Evolutionary conservation across 805 yeast genomes (phyloP).

Genomic region (Lachancea mirantina): DNA sequence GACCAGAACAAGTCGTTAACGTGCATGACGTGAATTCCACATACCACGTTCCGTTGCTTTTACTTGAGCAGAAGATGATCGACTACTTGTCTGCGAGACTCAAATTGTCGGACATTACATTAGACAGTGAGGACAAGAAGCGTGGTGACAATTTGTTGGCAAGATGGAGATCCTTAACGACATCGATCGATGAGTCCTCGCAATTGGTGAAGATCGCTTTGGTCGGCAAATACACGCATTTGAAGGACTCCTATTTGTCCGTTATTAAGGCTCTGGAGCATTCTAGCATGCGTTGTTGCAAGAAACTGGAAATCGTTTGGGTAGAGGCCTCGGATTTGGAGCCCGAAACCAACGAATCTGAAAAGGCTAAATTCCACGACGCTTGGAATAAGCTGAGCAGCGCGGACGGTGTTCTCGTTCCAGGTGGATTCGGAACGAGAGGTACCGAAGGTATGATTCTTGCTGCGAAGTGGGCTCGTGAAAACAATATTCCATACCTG

Average conservation of each 20-base stretch:
- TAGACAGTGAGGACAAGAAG: conserved; percentile 44
- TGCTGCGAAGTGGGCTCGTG: conserved; percentile 98
- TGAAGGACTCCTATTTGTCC: conserved; percentile 90
- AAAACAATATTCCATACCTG: conserved; percentile 83
- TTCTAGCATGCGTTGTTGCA: conserved; percentile 81
- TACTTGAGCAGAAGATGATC: conserved; percentile 81
- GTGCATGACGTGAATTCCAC: conserved; percentile 96
- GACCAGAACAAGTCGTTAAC: conserved; percentile 94
- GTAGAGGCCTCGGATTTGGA: conserved; percentile 92
- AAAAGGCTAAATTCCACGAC: conserved; percentile 77
- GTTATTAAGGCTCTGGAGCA: conserved; percentile 95
- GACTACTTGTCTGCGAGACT: conserved; percentile 65
- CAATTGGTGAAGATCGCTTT: conserved; percentile 90
- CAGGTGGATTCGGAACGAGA: conserved; percentile 96
- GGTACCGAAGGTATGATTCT: conserved; percentile 98
- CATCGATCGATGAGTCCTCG: conserved; percentile 71
- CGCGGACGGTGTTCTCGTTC: conserved; percentile 95
- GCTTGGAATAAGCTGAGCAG: conserved; percentile 92
- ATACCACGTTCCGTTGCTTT: conserved; percentile 90
- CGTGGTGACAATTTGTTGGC: conserved; percentile 63
- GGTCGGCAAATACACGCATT: conserved; percentile 94
- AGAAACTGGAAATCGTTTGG: conserved; percentile 86
- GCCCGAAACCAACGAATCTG: conserved; percentile 51
- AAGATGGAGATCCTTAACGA: conserved; percentile 77
- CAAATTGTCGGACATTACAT: conserved; percentile 41